A percentile compares a stretch with the other conserved stretches of the same genome.
These are phyloP conservation scores for Trichoderma reesei DNA, from an alignment of 495 filamentous ascomycete species.

Conservation along the genomic window DNA sequence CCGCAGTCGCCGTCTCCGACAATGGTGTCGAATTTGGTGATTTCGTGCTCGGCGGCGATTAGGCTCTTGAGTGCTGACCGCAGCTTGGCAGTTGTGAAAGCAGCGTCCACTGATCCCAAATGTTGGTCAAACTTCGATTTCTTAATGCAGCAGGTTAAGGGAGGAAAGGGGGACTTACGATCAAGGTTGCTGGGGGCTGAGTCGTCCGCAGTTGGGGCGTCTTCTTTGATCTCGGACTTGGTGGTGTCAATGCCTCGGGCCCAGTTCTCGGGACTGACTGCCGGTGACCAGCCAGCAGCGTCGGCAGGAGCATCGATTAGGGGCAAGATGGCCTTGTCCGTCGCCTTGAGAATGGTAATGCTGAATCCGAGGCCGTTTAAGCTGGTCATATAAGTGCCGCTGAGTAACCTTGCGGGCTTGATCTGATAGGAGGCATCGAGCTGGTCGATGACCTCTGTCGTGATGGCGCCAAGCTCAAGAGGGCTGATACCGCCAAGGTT, in stretches of 20 bases:
- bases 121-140: constrained; percentile 50
- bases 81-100: constrained; percentile 48
- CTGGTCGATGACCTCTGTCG: constrained; percentile 72
- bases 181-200: constrained; percentile 19
- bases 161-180: background rate
- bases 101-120: constrained; percentile 44
- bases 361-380: constrained; percentile 91
- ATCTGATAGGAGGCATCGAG: constrained; percentile 58
- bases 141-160: constrained; percentile 11
- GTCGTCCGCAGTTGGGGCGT: constrained; percentile 19
- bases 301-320: constrained; percentile 79
- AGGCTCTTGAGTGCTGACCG: constrained; percentile 56
- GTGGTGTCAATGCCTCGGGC: background rate
- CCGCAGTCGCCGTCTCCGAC: constrained; percentile 97
- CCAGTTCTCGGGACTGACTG: background rate
- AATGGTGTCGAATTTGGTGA: constrained; percentile 83
- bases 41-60: constrained; percentile 67
- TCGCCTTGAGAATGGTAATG: constrained; percentile 69
- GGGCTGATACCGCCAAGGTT: constrained; percentile 85
- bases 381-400: constrained; percentile 71
- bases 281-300: constrained; percentile 65
- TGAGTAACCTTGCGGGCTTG: constrained; percentile 56
- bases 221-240: constrained; percentile 50
- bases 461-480: constrained; percentile 82
- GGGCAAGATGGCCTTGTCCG: constrained; percentile 72